Evolutionary conservation across 148 eudicot species (phyloP).

Genomic region (Nyssa sinensis): DNA sequence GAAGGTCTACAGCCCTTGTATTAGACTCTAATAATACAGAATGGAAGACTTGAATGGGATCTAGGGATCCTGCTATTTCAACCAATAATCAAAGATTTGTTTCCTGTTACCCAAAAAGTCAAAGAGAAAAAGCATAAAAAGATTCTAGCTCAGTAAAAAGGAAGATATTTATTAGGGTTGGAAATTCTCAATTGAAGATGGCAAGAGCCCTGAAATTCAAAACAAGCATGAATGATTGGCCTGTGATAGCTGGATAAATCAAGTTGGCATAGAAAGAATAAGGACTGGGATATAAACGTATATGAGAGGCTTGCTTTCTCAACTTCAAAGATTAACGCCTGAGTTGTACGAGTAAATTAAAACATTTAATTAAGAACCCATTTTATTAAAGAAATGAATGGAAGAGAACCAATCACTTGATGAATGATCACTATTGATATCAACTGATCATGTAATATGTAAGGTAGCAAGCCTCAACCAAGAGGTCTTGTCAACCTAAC

Average conservation of each 20-base stretch:
- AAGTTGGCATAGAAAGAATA: neutral
- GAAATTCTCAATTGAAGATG: neutral
- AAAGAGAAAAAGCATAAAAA: neutral
- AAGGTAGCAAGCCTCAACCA: too few species aligned
- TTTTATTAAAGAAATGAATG: too few species aligned
- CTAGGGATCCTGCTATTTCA: neutral
- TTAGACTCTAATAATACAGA: neutral
- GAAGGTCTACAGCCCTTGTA: neutral
- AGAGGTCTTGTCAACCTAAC: too few species aligned
- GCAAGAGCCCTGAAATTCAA: neutral
- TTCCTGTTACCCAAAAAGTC: neutral
- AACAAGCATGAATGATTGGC: neutral
- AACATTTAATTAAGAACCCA: neutral
- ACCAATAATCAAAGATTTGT: neutral
- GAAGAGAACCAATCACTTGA: too few species aligned
- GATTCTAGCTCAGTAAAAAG: neutral
- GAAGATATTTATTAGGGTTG: neutral
- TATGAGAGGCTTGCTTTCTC: neutral
- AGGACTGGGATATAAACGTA: neutral
- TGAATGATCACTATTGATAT: too few species aligned
- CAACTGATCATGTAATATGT: too few species aligned
- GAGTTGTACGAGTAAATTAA: neutral
- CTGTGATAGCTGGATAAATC: neutral
- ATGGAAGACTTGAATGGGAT: neutral
- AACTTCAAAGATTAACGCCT: neutral